Conservation (phyloP, 805 yeast species). For the Jamesozyma jinghongensis region DNA sequence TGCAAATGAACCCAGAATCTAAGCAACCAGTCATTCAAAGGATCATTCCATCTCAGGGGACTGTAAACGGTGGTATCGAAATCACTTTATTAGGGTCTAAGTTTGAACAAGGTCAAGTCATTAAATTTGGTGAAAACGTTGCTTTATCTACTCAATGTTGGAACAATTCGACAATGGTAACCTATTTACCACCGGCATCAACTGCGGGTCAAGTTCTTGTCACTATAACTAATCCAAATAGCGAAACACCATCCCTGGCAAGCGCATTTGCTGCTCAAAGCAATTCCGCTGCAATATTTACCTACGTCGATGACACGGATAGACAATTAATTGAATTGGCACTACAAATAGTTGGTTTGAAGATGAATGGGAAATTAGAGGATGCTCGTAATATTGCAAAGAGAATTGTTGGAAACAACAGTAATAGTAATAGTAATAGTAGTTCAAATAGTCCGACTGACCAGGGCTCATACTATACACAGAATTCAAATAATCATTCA, state of each 20-base stretch:
- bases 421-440: not conserved
- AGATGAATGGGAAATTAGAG: slow-evolving; percentile 89
- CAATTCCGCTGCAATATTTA: slow-evolving; percentile 44
- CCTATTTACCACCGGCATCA: slow-evolving; percentile 84
- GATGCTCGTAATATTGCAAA: slow-evolving; percentile 90
- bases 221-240: slow-evolving; percentile 45
- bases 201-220: slow-evolving; percentile 87
- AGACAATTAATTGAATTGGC: slow-evolving; percentile 89
- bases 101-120: slow-evolving; percentile 71
- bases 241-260: slow-evolving; percentile 2
- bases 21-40: slow-evolving; percentile 57
- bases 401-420: slow-evolving; percentile 60
- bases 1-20: not conserved
- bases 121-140: slow-evolving; percentile 73
- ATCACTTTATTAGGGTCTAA: slow-evolving; percentile 81
- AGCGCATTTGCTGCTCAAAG: not conserved
- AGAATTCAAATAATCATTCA: not conserved
- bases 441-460: slow-evolving; percentile 3
- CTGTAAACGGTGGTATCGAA: slow-evolving; percentile 90
- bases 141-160: slow-evolving; percentile 86
- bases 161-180: slow-evolving; percentile 88
- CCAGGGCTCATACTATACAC: not conserved
- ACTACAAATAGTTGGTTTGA: slow-evolving; percentile 86
- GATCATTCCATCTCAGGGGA: slow-evolving; percentile 90
- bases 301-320: slow-evolving; percentile 90